These are phyloP conservation scores for Lenwebbia sp. DNA, from an alignment of 345 rosid species.

Conservation along the genomic window DNA sequence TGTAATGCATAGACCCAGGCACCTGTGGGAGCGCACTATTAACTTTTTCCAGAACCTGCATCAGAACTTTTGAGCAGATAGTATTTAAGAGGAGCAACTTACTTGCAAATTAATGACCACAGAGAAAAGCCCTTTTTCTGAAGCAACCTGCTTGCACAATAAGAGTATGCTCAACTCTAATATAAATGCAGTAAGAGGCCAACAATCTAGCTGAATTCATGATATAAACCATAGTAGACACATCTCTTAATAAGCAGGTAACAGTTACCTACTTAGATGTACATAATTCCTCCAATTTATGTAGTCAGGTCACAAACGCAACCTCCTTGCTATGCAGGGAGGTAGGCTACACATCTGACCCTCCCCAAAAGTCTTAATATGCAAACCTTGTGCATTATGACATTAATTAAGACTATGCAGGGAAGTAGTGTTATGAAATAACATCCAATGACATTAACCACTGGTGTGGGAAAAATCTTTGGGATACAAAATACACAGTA, in stretches of 20 bases:
- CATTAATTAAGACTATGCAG: background rate
- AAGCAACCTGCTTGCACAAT: constrained; percentile 43
- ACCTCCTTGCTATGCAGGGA: background rate
- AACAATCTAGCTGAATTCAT: background rate
- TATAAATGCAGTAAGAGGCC: background rate
- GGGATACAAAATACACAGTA: background rate
- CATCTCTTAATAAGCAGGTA: background rate
- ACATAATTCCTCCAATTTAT: background rate
- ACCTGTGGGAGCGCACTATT: constrained; percentile 29
- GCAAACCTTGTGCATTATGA: background rate
- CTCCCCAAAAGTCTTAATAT: background rate
- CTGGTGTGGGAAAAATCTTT: background rate
- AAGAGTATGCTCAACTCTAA: background rate
- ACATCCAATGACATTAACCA: background rate
- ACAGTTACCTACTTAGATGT: background rate
- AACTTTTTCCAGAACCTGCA: background rate
- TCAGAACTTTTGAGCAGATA: background rate
- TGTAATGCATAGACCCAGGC: constrained; percentile 94
- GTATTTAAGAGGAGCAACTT: constrained; percentile 16
- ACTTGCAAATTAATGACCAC: constrained; percentile 67
- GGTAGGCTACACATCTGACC: background rate
- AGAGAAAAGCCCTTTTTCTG: constrained; percentile 65
- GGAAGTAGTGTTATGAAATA: background rate
- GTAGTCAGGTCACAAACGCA: background rate
- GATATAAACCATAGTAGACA: background rate